Evolutionary conservation across 768 basidiomycete species (phyloP).

Genomic region (Coprinopsis strossmayeri): DNA sequence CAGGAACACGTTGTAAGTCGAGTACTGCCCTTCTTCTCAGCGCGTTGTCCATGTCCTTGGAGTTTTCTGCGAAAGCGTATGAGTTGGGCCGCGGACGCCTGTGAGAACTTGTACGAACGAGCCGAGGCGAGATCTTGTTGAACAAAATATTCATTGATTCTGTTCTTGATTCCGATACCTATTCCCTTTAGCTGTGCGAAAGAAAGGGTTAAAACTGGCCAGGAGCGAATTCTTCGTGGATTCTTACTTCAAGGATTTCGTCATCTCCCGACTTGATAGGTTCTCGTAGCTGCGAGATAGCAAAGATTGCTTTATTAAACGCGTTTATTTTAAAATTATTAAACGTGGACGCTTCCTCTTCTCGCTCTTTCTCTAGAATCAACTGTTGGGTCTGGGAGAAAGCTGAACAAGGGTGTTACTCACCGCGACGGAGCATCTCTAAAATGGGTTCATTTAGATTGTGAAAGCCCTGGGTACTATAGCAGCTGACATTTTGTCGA

Average conservation of each 20-base stretch:
- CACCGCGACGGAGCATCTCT: constrained; percentile 7
- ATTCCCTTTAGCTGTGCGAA: constrained; percentile 18
- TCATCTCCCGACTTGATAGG: constrained; percentile 40
- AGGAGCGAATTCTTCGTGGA: not conserved
- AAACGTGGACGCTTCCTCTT: constrained; percentile 24
- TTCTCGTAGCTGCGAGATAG: constrained; percentile 30
- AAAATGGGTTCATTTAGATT: constrained; percentile 2
- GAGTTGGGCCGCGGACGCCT: not conserved
- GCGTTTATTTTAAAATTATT: constrained; percentile 47
- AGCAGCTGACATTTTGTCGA: not conserved
- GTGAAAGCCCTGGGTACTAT: not conserved
- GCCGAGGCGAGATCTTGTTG: constrained; percentile 21
- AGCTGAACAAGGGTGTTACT: not conserved
- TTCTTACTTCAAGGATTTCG: constrained; percentile 25
- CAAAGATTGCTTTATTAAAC: constrained; percentile 40
- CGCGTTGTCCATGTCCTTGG: constrained; percentile 18
- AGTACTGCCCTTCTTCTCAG: constrained; percentile 21
- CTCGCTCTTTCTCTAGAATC: constrained; percentile 34
- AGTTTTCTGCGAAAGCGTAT: constrained; percentile 10
- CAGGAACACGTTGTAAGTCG: constrained; percentile 31
- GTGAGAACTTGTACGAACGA: constrained; percentile 22
- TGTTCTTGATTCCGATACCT: constrained; percentile 35
- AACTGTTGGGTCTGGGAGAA: not conserved
- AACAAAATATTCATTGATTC: constrained; percentile 36
- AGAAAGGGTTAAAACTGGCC: not conserved